phyloP scores from a whole-genome alignment of 495 filamentous ascomycete genomes.

The Ramalina intermedia region DNA sequence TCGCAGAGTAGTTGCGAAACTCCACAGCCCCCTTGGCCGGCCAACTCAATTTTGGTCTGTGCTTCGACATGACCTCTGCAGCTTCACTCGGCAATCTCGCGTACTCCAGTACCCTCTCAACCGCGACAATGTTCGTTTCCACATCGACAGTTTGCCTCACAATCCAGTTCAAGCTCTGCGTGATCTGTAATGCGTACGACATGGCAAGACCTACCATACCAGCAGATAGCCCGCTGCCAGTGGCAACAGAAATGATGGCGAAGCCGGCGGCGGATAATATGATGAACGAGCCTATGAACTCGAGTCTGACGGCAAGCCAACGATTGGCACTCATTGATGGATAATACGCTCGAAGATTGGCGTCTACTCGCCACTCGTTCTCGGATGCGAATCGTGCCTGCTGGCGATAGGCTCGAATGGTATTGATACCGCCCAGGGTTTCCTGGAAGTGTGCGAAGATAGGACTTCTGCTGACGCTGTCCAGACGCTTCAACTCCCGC shows the following conservation, averaged over 20 bases:
- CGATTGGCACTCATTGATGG: constrained; percentile 91
- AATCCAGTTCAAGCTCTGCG: constrained; percentile 98
- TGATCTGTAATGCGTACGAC: constrained; percentile 96
- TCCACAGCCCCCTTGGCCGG: constrained; percentile 79
- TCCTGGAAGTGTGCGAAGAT: constrained; percentile 99
- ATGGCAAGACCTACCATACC: constrained; percentile 88
- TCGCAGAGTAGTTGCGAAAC: constrained; percentile 85
- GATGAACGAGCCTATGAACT: constrained; percentile 91
- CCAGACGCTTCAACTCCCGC: constrained; percentile 87
- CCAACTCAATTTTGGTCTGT: constrained; percentile 81
- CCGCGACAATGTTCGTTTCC: constrained; percentile 97
- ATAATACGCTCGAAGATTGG: constrained; percentile 89
- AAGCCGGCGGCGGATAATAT: constrained; percentile 80
- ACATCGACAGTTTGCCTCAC: constrained; percentile 98
- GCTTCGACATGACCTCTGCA: constrained; percentile 80
- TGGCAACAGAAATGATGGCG: constrained; percentile 65
- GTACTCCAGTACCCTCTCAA: constrained; percentile 96
- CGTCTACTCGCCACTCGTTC: constrained; percentile 96
- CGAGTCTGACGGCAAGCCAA: constrained; percentile 90
- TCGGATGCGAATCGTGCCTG: constrained; percentile 75
- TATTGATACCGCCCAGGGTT: constrained; percentile 83
- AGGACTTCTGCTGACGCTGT: constrained; percentile 87
- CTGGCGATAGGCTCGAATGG: constrained; percentile 93
- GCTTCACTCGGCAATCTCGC: constrained; percentile 87
- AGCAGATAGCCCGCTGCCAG: constrained; percentile 47